These are phyloP conservation scores for Cyanidiococcus yangmingshanensis DNA, from an alignment of 23 red algal genomes.

Conservation along the genomic window DNA sequence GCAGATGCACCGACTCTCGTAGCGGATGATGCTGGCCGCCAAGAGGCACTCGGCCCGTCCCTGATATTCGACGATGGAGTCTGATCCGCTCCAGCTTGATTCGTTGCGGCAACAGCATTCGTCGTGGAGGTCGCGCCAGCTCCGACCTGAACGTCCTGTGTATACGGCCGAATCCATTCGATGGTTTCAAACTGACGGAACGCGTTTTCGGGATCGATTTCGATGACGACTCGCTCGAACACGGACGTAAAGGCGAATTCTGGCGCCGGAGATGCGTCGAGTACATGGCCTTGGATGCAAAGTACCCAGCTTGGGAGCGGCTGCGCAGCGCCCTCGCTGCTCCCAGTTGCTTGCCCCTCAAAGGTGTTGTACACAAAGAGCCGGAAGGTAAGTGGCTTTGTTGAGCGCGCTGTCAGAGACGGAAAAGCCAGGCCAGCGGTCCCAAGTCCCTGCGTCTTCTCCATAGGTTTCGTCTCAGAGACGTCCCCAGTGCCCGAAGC, in stretches of 20 bases:
- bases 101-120: neutral
- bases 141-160: neutral
- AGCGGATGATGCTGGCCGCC: neutral
- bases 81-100: neutral
- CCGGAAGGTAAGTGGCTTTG: neutral
- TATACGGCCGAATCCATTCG: constrained; percentile 39
- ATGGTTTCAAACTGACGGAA: constrained; percentile 42
- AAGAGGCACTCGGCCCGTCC: neutral
- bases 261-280: neutral
- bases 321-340: neutral
- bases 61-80: neutral
- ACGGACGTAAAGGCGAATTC: constrained; percentile 52
- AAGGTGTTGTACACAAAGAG: constrained; percentile 15
- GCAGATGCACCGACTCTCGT: constrained; percentile 3
- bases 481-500: neutral
- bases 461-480: neutral
- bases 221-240: constrained; percentile 58
- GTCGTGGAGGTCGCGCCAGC: neutral
- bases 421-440: neutral
- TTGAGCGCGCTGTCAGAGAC: neutral
- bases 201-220: constrained; percentile 55
- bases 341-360: neutral
- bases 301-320: constrained; percentile 22
- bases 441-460: neutral
- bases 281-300: constrained; percentile 19